Base-by-base conservation (phyloP, 1,139 yeast species). In the Hansenula lynferdii region DNA sequence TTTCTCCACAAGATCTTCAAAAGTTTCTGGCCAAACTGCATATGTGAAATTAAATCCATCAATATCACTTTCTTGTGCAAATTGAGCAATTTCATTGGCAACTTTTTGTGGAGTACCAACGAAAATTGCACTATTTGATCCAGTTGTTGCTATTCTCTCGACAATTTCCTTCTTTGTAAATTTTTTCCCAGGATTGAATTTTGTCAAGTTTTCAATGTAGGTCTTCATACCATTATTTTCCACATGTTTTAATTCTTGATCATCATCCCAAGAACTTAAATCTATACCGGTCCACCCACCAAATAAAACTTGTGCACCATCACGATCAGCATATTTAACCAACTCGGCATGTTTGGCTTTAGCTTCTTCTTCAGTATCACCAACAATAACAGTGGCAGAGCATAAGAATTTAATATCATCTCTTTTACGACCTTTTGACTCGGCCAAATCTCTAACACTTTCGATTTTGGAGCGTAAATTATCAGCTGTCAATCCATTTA, bases 191-290 rank as follows among this genome's bases (percentile, higher is more conserved):
- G 17, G 54, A 41, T 57, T 56, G 49, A 56, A 51, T n/a, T 43
- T 45, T 20, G 41, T 29, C 18, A 33, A 24, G 11, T 36, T 40
- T 17, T 30, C 29, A 34, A 43, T 43, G 20, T 61, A 41, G 61
- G 61, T 20, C 60, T 44, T 54, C 1, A 66, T 67, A 40, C 60
- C 65, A n/a, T 64, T 64, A 8, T 67, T 65, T 41, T 62, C 66
- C 14, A 57, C 35, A 43, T 62, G 66, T 6, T 62, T 38, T 21
- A 54, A 39, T 15, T 54, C 58, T 28, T 57, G 57, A 21, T 56
- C 60, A 17, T 48, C 51, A 14, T 33, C 49, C 35, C 48, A 56
- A 19, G 49, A 42, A 33, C 53, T 48, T 29, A 59, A 42, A 30
- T 60, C 62, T 15, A 58, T 51, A 10, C 62, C 62, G 2, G 61